phyloP scores from a whole-genome alignment of 768 basidiomycete species.

The Scleroderma bovista region DNA sequence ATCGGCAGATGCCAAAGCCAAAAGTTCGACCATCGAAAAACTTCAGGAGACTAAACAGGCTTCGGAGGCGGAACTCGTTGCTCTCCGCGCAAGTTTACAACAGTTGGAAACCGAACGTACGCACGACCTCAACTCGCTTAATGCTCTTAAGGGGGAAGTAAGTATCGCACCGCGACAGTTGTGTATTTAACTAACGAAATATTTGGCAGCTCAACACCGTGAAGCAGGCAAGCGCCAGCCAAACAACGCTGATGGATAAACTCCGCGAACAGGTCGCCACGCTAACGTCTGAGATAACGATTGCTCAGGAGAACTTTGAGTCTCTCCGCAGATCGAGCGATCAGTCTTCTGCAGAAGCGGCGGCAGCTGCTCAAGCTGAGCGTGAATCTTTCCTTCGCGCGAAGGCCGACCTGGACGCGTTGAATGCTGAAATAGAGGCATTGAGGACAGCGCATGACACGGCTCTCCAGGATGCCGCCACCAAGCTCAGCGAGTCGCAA shows the following conservation, averaged over 20 bases:
- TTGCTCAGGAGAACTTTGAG: constrained; percentile 50
- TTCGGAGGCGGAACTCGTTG: constrained; percentile 44
- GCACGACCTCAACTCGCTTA: constrained; percentile 28
- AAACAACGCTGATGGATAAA: constrained; percentile 40
- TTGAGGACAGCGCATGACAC: constrained; percentile 46
- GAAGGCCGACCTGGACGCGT: constrained; percentile 53
- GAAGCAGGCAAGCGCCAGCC: constrained; percentile 35
- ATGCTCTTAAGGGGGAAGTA: constrained; percentile 48
- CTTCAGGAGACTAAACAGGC: constrained; percentile 45
- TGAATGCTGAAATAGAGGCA: constrained; percentile 45
- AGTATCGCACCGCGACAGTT: constrained; percentile 10
- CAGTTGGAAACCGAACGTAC: constrained; percentile 28
- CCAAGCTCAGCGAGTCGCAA: constrained; percentile 44
- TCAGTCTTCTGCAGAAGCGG: constrained; percentile 36
- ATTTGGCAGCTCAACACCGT: constrained; percentile 46
- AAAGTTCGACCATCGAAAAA: constrained; percentile 37
- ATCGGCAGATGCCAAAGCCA: constrained; percentile 43
- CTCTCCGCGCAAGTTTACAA: constrained; percentile 37
- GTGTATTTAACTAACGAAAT: constrained; percentile 1
- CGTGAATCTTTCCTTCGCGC: constrained; percentile 61
- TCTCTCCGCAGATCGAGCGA: constrained; percentile 43
- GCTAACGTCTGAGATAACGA: constrained; percentile 45
- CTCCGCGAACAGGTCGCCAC: constrained; percentile 47
- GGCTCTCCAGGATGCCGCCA: constrained; percentile 43
- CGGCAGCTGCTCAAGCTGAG: constrained; percentile 52